A percentile compares a stretch with the other conserved stretches of the same genome.
Conservation (phyloP, 768 basidiomycete species). For the Obba rivulosa region DNA sequence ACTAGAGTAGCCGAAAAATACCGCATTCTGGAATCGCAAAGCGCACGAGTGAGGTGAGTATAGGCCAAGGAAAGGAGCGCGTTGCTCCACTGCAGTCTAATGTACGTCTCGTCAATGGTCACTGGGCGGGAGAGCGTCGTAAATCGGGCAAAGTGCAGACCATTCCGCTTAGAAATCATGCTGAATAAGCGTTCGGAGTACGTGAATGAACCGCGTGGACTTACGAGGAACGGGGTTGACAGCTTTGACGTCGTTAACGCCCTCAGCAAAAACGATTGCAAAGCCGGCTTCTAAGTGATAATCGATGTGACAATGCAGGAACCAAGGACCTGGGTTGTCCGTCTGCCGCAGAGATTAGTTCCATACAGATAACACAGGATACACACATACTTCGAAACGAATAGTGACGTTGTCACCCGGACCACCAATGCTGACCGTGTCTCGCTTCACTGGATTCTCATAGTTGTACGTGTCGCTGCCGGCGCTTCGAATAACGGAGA, state of each 20-base stretch:
- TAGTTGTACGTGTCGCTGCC: slow-evolving; percentile 28
- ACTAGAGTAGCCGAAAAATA: too few relatives aligned
- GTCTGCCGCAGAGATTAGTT: slow-evolving; percentile 6
- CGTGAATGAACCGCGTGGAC: background rate
- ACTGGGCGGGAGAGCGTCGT: slow-evolving; percentile 5
- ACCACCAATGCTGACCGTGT: slow-evolving; percentile 15
- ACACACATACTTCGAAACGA: background rate
- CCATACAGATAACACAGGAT: too few relatives aligned
- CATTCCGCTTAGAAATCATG: background rate
- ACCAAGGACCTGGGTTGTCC: slow-evolving; percentile 23
- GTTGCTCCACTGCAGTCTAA: too few relatives aligned
- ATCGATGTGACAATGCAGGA: slow-evolving; percentile 42
- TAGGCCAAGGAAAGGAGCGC: too few relatives aligned
- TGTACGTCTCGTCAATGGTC: slow-evolving; percentile 2
- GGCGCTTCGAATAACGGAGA: slow-evolving; percentile 29
- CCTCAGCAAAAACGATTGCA: slow-evolving; percentile 38
- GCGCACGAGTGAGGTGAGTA: too few relatives aligned
- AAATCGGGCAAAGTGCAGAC: slow-evolving; percentile 11
- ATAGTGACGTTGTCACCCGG: slow-evolving; percentile 15
- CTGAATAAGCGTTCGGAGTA: background rate
- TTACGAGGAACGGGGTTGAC: slow-evolving; percentile 13
- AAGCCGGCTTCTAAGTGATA: slow-evolving; percentile 44
- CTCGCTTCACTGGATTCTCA: slow-evolving; percentile 26
- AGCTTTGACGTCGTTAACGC: slow-evolving; percentile 15
- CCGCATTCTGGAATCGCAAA: too few relatives aligned